phyloP scores from a whole-genome alignment of 2,329 filamentous ascomycete genomes.

The Trichothecium roseum region DNA sequence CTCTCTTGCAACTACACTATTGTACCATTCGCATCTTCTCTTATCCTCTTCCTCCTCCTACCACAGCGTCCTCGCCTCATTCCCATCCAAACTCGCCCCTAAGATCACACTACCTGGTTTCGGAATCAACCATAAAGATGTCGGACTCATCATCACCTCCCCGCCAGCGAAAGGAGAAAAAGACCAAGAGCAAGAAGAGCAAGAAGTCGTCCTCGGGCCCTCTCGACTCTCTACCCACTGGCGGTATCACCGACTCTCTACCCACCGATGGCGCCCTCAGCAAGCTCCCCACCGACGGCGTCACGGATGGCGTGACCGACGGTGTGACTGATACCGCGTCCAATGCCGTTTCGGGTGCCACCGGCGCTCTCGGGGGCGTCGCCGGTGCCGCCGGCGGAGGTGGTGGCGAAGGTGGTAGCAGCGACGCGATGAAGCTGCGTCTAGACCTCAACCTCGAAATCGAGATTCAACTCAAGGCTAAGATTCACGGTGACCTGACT shows the following conservation, averaged over 20 bases:
- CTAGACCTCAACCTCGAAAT: slow-evolving; percentile 75
- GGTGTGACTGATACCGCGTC: slow-evolving; percentile 24
- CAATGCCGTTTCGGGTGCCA: slow-evolving; percentile 26
- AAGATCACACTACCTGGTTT: too few species aligned
- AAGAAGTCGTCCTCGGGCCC: slow-evolving; percentile 12
- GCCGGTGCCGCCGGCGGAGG: slow-evolving; percentile 22
- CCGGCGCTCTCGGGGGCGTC: slow-evolving; percentile 29
- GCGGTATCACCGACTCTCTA: slow-evolving; percentile 3
- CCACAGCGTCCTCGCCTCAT: too few species aligned
- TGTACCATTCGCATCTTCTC: too few species aligned
- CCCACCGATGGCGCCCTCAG: neutral
- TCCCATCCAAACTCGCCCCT: too few species aligned
- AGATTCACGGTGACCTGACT: slow-evolving; percentile 76
- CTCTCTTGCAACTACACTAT: too few species aligned
- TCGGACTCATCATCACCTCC: too few species aligned
- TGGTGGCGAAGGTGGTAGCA: slow-evolving; percentile 30
- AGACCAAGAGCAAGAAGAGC: slow-evolving; percentile 19
- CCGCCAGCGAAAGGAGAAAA: slow-evolving; percentile 15
- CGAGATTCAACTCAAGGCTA: slow-evolving; percentile 76
- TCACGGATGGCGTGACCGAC: too few species aligned
- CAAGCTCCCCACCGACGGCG: slow-evolving; percentile 4
- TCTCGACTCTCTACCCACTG: slow-evolving; percentile 23
- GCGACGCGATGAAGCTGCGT: slow-evolving; percentile 52
- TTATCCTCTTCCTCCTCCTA: too few species aligned
- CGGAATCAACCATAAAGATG: too few species aligned